A percentile compares a stretch with the other conserved stretches of the same genome.
Conservation (phyloP, 495 filamentous ascomycete species). For the Penicillium subrubescens region DNA sequence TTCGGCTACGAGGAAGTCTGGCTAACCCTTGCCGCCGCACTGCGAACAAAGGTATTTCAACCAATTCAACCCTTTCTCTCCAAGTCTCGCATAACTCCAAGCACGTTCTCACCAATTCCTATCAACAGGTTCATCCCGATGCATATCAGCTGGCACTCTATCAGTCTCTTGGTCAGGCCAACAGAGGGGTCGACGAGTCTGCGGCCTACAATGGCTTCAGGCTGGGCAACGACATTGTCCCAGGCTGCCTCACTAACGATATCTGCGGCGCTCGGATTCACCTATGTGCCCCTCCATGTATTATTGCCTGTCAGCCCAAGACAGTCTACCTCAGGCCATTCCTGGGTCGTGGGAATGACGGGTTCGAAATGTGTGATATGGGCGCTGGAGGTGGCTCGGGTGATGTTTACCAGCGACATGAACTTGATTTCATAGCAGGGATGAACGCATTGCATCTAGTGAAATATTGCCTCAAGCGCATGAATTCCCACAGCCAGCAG, state of each 20-base stretch:
- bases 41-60: slow-evolving; percentile 61
- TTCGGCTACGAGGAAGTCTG: slow-evolving; percentile 94
- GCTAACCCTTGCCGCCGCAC: slow-evolving; percentile 72
- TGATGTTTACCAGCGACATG: slow-evolving; percentile 66
- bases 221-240: slow-evolving; percentile 68
- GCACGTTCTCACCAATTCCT: slow-evolving; percentile 10
- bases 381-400: slow-evolving; percentile 81
- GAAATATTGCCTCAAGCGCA: slow-evolving; percentile 46
- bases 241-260: slow-evolving; percentile 70
- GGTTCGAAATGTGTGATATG: slow-evolving; percentile 66
- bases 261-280: slow-evolving; percentile 67
- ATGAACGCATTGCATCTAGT: slow-evolving; percentile 48
- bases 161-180: slow-evolving; percentile 55
- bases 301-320: slow-evolving; percentile 44
- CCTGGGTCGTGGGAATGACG: slow-evolving; percentile 58
- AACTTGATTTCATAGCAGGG: slow-evolving; percentile 58
- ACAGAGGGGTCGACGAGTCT: slow-evolving; percentile 54
- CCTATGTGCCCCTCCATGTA: slow-evolving; percentile 79
- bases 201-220: slow-evolving; percentile 73
- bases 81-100: background rate
- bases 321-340: slow-evolving; percentile 79
- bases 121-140: slow-evolving; percentile 74
- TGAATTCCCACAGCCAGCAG: slow-evolving; percentile 33
- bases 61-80: slow-evolving; percentile 2
- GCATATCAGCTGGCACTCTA: slow-evolving; percentile 78